Base-by-base conservation (phyloP, 495 filamentous ascomycete species). In the Hyaloscypha hepaticicola region DNA sequence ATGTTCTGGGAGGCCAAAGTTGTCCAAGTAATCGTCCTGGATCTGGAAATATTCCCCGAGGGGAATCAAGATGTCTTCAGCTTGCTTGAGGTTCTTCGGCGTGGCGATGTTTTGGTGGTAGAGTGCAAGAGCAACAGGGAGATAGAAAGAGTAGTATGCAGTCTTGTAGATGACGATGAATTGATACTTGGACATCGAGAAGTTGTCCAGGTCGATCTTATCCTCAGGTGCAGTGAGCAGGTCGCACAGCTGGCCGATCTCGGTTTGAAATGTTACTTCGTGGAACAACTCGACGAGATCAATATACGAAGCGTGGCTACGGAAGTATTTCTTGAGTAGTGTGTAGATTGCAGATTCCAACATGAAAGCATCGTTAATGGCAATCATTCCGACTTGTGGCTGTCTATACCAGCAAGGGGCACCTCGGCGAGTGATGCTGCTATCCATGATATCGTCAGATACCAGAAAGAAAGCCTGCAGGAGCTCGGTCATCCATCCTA, bases 111-210 rank as follows among this genome's bases (percentile, higher is more conserved):
- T 86, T 69, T 93, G 83, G 74, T 91, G 87, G 78, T 90, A 79
- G 68, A 99, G 79, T 0, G 96, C 90, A 29, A 97, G 83, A 7
- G 91, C 94, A n/a, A 99, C 93, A 41, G 95, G 95, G 0, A 99
- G 90, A 80, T 98, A 98, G 85, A 99, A 99, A 72, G 86, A 91
- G 82, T 99, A 99, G 80, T 94, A 99, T 41, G 95, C 96, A 29
- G 96, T 99, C 85, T 99, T 99, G 87, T 93, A 97, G 78, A 93
- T 91, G 76, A 99, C 95, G 74, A 99, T 99, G 83, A 98, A 99
- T 74, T 82, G 88, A 83, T 96, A 96, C 82, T 98, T 99, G 68
- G 95, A 85, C 77, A 96, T 81, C 75, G 85, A 89, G 85, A 99
- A 99, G 80, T 94, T 93, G 82, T 89, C 80, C 60, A 99, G 87